Base-by-base conservation (phyloP, 2,329 filamentous ascomycete species). In the Apiospora saccharicola region DNA sequence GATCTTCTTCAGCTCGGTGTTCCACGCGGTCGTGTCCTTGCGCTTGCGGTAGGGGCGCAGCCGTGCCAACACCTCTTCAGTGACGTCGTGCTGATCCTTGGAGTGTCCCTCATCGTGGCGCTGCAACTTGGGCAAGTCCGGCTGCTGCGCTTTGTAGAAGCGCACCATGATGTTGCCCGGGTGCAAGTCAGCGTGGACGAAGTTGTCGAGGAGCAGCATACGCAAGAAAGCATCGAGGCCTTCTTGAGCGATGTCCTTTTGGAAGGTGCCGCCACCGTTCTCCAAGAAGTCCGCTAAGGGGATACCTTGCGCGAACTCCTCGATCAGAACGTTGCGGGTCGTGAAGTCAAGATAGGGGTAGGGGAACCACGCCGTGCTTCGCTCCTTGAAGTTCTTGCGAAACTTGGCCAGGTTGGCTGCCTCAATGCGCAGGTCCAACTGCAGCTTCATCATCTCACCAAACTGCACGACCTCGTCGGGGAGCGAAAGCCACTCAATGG, bases 121-220 rank as follows among this genome's bases (percentile, higher is more conserved):
- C 6, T 79, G 72, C 19, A 76, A 79, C 41, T 92, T 83, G 30
- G 86, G 85, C 0, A 97, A 85, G 68, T 92, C 90, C 0, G 96
- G 89, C 74, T 92, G 88, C 19, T 91, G 90, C 0, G 95, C 91
- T 78, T 96, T 91, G 83, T 98, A 98, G 85, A 99, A 99, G 75
- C 97, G 94, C 67, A 99, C 96, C 95, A 99, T 98, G 83, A 99
- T 98, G 81, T 99, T 99, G 37, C 96, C 96, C 0, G 96, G 96
- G 80, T 99, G 96, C 43, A 99, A 85, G 80, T 99, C 96, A 6
- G 96, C 96, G 80, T 99, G 96, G 37, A 98, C 92, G 81, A 99
- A 99, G 81, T 99, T 99, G 82, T 99, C 96, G 51, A 99, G 92
- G 16, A 99, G 88, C 22, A 99, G 86, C 96, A 99, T 99, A 78